These are phyloP conservation scores for Carex sylvatica DNA, from an alignment of 202 grass and related monocot species.

Conservation along the genomic window DNA sequence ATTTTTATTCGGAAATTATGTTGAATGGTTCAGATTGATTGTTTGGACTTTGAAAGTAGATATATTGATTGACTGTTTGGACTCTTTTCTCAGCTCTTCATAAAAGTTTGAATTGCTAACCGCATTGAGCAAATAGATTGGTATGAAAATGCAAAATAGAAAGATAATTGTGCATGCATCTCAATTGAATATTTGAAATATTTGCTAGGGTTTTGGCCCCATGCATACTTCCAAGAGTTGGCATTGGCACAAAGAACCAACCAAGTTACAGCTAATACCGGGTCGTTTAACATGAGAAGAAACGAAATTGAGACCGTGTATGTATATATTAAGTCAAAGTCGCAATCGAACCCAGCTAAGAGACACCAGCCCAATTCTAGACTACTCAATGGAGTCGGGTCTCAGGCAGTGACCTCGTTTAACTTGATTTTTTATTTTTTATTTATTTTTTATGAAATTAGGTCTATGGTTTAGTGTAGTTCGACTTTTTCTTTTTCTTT, in stretches of 20 bases:
- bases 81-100: not conserved
- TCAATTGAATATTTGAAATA: not conserved
- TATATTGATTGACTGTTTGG: too few species aligned
- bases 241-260: slow-evolving; percentile 35
- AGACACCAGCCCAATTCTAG: slow-evolving; percentile 50
- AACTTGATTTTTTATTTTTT: not conserved
- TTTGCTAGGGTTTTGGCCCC: slow-evolving; percentile 61
- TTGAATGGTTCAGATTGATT: too few species aligned
- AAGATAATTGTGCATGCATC: not conserved
- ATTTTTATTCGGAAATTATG: too few species aligned
- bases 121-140: not conserved
- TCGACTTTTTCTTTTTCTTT: not conserved
- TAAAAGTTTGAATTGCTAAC: not conserved
- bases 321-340: slow-evolving; percentile 26
- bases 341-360: slow-evolving; percentile 29
- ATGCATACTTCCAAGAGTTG: slow-evolving; percentile 60
- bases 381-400: slow-evolving; percentile 64
- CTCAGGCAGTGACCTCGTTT: slow-evolving; percentile 36
- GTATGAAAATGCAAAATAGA: not conserved
- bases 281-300: slow-evolving; percentile 37
- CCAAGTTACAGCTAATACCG: slow-evolving; percentile 24
- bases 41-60: too few species aligned
- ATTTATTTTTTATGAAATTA: not conserved
- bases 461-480: slow-evolving; percentile 8
- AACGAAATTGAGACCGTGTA: slow-evolving; percentile 40